Evolutionary conservation across 2,329 filamentous ascomycete genomes (phyloP).

Genomic region (Colletotrichum horii): DNA sequence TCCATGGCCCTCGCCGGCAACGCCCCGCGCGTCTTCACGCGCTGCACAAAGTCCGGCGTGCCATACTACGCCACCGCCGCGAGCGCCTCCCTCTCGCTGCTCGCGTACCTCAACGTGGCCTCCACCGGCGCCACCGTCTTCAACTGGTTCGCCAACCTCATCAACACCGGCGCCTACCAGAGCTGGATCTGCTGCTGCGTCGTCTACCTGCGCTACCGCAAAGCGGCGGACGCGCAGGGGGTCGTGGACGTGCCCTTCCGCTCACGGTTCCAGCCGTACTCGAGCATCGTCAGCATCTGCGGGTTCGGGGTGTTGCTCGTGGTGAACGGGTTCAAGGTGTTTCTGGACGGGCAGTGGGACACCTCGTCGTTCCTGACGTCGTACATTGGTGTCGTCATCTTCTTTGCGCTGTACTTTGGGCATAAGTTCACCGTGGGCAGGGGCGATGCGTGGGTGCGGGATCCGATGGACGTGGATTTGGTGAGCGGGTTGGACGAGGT

Average conservation of each 20-base stretch:
- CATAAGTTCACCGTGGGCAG: slow-evolving; percentile 39
- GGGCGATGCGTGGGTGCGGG: not conserved
- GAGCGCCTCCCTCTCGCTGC: slow-evolving; percentile 62
- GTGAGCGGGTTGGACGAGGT: not conserved
- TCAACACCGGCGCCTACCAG: slow-evolving; percentile 55
- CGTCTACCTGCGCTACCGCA: slow-evolving; percentile 64
- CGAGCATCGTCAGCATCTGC: not conserved
- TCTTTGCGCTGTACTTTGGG: slow-evolving; percentile 61
- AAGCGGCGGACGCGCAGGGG: slow-evolving; percentile 33
- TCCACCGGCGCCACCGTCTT: slow-evolving; percentile 64
- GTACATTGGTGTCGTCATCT: slow-evolving; percentile 70
- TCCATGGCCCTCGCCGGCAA: slow-evolving; percentile 56
- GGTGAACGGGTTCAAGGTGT: slow-evolving; percentile 72
- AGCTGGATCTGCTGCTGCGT: slow-evolving; percentile 60
- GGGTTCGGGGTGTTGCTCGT: slow-evolving; percentile 58
- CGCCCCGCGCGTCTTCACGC: slow-evolving; percentile 42
- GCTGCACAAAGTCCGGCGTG: slow-evolving; percentile 37
- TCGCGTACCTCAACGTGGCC: slow-evolving; percentile 66
- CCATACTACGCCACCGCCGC: slow-evolving; percentile 47
- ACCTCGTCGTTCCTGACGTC: slow-evolving; percentile 65
- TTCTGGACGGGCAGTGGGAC: slow-evolving; percentile 64
- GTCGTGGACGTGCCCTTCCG: not conserved
- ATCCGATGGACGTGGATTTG: not conserved
- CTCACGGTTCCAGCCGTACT: not conserved
- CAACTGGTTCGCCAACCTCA: slow-evolving; percentile 64